Conservation (phyloP, 306 rosid species). For the Cucurbita ficifolia region DNA sequence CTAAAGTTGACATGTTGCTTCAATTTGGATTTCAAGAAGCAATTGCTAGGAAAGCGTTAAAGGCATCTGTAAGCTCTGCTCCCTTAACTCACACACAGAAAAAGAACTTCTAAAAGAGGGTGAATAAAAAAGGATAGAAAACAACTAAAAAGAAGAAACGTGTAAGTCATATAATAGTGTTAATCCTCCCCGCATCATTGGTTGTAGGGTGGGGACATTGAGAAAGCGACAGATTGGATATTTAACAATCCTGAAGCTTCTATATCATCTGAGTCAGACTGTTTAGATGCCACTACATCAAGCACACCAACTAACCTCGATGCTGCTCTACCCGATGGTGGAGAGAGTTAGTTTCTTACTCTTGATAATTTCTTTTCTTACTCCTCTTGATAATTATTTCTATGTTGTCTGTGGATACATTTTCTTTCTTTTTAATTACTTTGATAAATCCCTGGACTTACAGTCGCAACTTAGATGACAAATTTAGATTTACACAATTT, state of each 20-base stretch:
- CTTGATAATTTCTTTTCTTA: neutral
- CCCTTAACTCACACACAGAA: neutral
- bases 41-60: slow-evolving; percentile 59
- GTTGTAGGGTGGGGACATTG: slow-evolving; percentile 73
- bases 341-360: slow-evolving; percentile 67
- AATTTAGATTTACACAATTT: too few relatives aligned
- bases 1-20: slow-evolving; percentile 61
- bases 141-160: neutral
- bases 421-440: neutral
- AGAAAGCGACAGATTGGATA: slow-evolving; percentile 98
- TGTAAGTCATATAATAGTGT: neutral
- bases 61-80: slow-evolving; percentile 50
- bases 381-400: neutral
- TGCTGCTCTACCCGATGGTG: slow-evolving; percentile 63
- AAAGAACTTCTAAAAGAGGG: neutral
- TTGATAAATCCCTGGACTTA: too few relatives aligned
- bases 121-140: neutral
- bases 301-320: slow-evolving; percentile 22
- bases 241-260: slow-evolving; percentile 74
- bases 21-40: slow-evolving; percentile 93
- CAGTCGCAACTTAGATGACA: too few relatives aligned
- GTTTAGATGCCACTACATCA: slow-evolving; percentile 55
- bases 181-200: neutral
- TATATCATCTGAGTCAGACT: slow-evolving; percentile 24
- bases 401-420: neutral